Evolutionary conservation across 2,329 filamentous ascomycete species (phyloP).

Genomic region (Colletotrichum trifolii): DNA sequence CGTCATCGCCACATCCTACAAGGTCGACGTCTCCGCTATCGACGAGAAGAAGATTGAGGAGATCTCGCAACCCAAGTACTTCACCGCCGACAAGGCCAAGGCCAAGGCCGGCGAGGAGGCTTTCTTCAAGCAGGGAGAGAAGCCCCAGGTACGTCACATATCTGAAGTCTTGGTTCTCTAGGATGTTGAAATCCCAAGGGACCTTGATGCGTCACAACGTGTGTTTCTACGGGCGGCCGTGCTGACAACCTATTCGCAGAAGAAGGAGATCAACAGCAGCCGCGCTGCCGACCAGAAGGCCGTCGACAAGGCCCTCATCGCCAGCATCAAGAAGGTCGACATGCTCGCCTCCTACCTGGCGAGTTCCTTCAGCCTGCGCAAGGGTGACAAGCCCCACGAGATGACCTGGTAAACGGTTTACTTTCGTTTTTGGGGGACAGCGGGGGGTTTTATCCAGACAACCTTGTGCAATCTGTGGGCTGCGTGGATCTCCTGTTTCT

Average conservation of each 20-base stretch:
- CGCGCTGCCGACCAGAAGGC: constrained; percentile 98
- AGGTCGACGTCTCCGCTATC: constrained; percentile 85
- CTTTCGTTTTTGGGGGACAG: constrained; percentile 10
- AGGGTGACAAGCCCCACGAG: constrained; percentile 99
- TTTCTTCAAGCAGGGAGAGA: constrained; percentile 99
- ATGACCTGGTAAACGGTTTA: constrained; percentile 89
- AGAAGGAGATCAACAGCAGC: constrained; percentile 94
- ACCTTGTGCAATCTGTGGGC: too few relatives aligned
- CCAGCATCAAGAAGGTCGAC: constrained; percentile 98
- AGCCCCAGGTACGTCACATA: constrained; percentile 82
- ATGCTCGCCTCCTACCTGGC: constrained; percentile 93
- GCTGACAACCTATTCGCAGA: constrained; percentile 65
- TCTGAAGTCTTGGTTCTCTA: background rate
- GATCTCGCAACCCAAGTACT: constrained; percentile 85
- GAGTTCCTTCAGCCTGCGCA: constrained; percentile 97
- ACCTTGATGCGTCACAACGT: too few relatives aligned
- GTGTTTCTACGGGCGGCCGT: too few relatives aligned
- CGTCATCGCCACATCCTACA: constrained; percentile 90
- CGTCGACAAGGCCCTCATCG: constrained; percentile 94
- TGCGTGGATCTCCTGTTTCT: too few relatives aligned
- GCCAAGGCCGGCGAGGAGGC: constrained; percentile 98
- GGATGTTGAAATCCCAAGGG: too few relatives aligned
- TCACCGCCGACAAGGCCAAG: constrained; percentile 92
- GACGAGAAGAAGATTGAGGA: constrained; percentile 91
- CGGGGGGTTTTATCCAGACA: too few relatives aligned